These are phyloP conservation scores for Aquilaria agallochum DNA, from an alignment of 441 rosid genomes.

Conservation along the genomic window DNA sequence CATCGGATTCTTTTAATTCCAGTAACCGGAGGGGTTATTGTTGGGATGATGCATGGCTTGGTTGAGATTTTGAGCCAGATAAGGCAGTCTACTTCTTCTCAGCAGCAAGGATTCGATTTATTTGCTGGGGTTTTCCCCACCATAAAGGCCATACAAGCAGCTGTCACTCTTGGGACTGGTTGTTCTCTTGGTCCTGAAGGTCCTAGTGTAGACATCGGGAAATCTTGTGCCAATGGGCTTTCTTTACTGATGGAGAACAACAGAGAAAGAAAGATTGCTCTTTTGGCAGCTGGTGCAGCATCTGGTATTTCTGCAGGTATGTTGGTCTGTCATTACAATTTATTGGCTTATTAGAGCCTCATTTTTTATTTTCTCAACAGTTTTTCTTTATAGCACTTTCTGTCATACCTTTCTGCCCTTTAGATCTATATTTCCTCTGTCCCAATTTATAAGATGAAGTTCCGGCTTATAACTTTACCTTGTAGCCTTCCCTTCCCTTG, in stretches of 20 bases:
- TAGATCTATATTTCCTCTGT: too few relatives aligned
- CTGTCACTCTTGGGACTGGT: conserved; percentile 91
- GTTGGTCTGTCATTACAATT: too few relatives aligned
- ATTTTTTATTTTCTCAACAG: too few relatives aligned
- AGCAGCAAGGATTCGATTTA: conserved; percentile 68
- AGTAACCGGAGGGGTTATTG: conserved; percentile 92
- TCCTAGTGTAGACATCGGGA: conserved; percentile 96
- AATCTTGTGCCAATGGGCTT: conserved; percentile 89
- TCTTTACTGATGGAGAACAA: conserved; percentile 94
- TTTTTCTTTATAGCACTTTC: too few relatives aligned
- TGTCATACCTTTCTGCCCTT: too few relatives aligned
- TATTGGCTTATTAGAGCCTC: too few relatives aligned
- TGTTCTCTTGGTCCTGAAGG: conserved; percentile 97
- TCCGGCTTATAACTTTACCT: too few relatives aligned
- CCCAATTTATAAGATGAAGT: too few relatives aligned
- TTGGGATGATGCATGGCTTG: conserved; percentile 97
- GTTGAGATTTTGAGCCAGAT: conserved; percentile 87
- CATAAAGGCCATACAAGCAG: conserved; percentile 91
- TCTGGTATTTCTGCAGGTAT: conserved; percentile 96
- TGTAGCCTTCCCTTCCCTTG: too few relatives aligned
- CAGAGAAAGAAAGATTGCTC: conserved; percentile 91
- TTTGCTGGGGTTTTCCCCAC: conserved; percentile 83
- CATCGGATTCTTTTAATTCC: conserved; percentile 92
- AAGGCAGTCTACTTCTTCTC: conserved; percentile 61
- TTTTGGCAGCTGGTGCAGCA: conserved; percentile 97